A percentile compares a stretch with the other conserved stretches of the same genome.
Evolutionary conservation across 495 filamentous ascomycete species (phyloP).

Genomic region (Aspergillus wentii): DNA sequence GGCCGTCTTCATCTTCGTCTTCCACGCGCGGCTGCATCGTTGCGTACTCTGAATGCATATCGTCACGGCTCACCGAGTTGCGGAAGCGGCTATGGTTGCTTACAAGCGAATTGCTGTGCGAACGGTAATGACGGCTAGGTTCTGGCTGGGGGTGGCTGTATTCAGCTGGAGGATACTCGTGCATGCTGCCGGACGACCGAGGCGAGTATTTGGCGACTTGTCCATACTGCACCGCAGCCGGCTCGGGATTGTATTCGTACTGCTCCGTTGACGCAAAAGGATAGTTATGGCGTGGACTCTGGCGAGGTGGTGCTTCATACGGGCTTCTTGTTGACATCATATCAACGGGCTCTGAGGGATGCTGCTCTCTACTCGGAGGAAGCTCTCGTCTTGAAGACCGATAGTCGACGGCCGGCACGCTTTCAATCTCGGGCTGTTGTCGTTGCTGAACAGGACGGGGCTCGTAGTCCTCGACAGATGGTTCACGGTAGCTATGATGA

Average conservation of each 20-base stretch:
- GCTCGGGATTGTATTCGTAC: conserved; percentile 5
- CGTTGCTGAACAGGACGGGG: conserved; percentile 19
- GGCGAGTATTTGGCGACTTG: conserved; percentile 7
- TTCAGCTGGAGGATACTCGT: conserved; percentile 11
- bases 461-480: conserved; percentile 14
- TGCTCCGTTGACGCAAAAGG: conserved; percentile 7
- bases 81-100: conserved; percentile 14
- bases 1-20: conserved; percentile 55
- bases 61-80: conserved; percentile 14
- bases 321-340: conserved; percentile 6
- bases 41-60: conserved; percentile 36
- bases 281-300: conserved; percentile 12
- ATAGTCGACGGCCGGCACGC: conserved; percentile 21
- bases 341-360: conserved; percentile 14
- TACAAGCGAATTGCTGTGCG: conserved; percentile 18
- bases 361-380: conserved; percentile 6
- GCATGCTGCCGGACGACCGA: conserved; percentile 7
- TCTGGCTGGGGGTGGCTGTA: conserved; percentile 15
- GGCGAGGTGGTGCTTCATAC: conserved; percentile 13
- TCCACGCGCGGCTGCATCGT: conserved; percentile 67
- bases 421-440: conserved; percentile 25
- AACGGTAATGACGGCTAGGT: conserved; percentile 18
- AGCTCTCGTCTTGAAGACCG: conserved; percentile 20
- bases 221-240: background rate
- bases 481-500: conserved; percentile 15